These are phyloP conservation scores for Fusarium nygamai DNA, from an alignment of 2,329 filamentous ascomycete species.

Conservation along the genomic window DNA sequence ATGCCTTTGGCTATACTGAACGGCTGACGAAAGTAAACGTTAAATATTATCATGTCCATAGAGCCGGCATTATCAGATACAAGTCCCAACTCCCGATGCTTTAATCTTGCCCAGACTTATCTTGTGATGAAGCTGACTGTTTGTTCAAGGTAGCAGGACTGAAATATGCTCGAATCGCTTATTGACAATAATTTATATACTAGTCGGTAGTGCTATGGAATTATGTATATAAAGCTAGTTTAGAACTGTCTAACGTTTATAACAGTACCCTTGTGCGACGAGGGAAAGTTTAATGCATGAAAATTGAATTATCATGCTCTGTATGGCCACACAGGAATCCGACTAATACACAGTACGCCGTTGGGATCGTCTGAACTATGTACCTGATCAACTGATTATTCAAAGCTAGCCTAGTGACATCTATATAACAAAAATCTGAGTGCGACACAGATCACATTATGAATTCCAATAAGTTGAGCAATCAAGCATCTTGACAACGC, in stretches of 20 bases:
- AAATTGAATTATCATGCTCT: no score
- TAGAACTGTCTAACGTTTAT: background rate
- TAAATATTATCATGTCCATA: no score
- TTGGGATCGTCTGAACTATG: no score
- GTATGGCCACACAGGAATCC: no score
- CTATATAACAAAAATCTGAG: background rate
- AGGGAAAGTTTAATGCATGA: background rate
- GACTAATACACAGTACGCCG: no score
- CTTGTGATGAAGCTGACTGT: background rate
- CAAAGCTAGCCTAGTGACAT: background rate
- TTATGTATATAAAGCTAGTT: background rate
- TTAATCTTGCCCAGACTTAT: background rate
- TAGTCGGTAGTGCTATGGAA: background rate
- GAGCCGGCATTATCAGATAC: no score
- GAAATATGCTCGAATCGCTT: background rate
- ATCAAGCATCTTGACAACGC: no score
- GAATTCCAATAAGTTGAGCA: background rate
- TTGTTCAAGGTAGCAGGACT: background rate
- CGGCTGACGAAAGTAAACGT: no score
- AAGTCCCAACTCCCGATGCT: background rate
- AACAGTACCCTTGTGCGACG: background rate
- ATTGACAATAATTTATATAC: no score
- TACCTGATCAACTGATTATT: background rate
- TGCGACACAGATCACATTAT: background rate
- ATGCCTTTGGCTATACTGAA: background rate